A percentile compares a stretch with the other conserved stretches of the same genome.
Conservation (phyloP, 2,329 filamentous ascomycete species). For the Geosmithia putterillii region DNA sequence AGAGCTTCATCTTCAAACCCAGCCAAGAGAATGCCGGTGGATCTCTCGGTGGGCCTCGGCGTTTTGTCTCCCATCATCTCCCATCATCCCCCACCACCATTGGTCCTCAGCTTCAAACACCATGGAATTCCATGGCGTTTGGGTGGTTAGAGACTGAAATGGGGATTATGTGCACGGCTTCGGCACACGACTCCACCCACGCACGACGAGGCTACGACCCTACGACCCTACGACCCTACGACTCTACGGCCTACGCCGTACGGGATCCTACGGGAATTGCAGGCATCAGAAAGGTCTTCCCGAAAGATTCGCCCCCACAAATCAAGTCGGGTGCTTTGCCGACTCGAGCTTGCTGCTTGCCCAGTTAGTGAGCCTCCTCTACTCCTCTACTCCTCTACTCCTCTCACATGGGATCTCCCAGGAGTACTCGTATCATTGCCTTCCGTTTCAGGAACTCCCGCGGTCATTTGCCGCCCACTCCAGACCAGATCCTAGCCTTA, state of each 20-base stretch:
- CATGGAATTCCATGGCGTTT: not conserved
- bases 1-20: not conserved
- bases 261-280: not conserved
- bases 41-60: not conserved
- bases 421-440: not conserved
- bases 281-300: not conserved
- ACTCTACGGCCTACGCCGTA: too few relatives aligned
- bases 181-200: not conserved
- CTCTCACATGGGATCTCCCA: not conserved
- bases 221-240: too few relatives aligned
- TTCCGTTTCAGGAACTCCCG: not conserved
- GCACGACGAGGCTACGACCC: not conserved
- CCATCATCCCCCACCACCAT: not conserved
- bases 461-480: not conserved
- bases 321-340: not conserved
- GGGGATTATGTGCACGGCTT: not conserved
- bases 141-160: not conserved
- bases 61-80: not conserved
- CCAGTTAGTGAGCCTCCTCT: too few relatives aligned
- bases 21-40: not conserved
- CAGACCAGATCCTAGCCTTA: not conserved
- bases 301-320: not conserved
- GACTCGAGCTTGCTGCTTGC: not conserved
- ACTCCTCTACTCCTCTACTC: too few relatives aligned
- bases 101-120: not conserved